Conservation (phyloP, 352 stramenopile species). For the Globisporangium nunn region DNA sequence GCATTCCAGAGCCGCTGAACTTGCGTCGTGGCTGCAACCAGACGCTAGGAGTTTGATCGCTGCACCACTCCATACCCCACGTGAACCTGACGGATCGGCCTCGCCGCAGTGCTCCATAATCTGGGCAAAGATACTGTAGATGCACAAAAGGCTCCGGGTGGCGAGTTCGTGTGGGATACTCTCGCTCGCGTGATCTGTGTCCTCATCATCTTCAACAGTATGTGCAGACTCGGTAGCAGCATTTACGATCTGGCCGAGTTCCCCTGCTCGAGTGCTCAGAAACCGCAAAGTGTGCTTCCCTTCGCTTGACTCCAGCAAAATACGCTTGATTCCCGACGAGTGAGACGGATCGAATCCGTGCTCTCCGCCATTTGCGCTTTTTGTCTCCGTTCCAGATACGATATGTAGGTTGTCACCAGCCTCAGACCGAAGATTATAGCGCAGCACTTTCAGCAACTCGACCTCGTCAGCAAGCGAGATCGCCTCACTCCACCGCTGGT, state of each 20-base stretch:
- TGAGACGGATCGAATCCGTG: not conserved
- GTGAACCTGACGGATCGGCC: not conserved
- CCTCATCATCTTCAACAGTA: not conserved
- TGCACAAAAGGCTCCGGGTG: conserved; percentile 21
- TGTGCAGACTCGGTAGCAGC: not conserved
- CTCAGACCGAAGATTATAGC: conserved; percentile 23
- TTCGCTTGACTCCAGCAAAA: conserved; percentile 30
- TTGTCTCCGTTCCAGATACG: not conserved
- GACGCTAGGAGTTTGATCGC: conserved; percentile 30
- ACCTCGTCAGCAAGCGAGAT: conserved; percentile 41
- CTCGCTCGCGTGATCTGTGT: not conserved
- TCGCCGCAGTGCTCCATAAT: conserved; percentile 29
- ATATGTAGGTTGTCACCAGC: not conserved
- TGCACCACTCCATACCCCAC: conserved; percentile 6
- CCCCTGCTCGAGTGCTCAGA: conserved; percentile 25
- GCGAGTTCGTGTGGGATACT: conserved; percentile 2
- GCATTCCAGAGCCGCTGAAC: not conserved
- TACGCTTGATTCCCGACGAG: conserved; percentile 1
- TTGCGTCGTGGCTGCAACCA: conserved; percentile 14
- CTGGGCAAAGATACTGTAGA: conserved; percentile 30
- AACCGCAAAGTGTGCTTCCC: conserved; percentile 47
- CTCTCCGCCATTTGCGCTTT: not conserved
- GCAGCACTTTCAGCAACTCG: conserved; percentile 38
- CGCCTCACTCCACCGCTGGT: conserved; percentile 18
- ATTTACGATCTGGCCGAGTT: conserved; percentile 21